Evolutionary conservation across 2,329 filamentous ascomycete genomes (phyloP).

Genomic region (Diaporthe citriasiana): DNA sequence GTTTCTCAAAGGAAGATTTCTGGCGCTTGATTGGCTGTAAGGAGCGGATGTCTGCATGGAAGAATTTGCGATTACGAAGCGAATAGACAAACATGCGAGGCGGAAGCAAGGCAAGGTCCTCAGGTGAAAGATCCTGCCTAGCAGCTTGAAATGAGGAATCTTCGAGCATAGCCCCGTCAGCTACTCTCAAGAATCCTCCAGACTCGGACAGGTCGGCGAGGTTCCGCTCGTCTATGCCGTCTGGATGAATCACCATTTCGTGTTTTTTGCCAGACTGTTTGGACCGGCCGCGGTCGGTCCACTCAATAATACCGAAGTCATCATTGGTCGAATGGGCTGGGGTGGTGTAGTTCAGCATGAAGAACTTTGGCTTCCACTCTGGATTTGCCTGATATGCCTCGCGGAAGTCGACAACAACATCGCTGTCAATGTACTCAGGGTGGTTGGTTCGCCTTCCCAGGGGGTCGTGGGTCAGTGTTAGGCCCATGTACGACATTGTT

Average conservation of each 20-base stretch:
- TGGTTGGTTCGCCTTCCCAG: not conserved
- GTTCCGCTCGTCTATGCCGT: not conserved
- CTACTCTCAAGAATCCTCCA: not conserved
- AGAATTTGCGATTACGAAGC: constrained; percentile 7
- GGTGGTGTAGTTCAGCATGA: not conserved
- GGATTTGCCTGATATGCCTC: constrained; percentile 17
- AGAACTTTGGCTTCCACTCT: constrained; percentile 7
- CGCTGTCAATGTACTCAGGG: constrained; percentile 29
- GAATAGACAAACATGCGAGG: constrained; percentile 9
- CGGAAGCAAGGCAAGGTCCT: constrained; percentile 25
- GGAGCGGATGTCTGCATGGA: not conserved
- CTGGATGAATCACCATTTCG: not conserved
- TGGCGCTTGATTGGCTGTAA: not conserved
- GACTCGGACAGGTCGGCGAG: not conserved
- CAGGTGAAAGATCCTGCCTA: not conserved
- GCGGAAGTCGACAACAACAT: constrained; percentile 31
- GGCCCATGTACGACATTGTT: constrained; percentile 7
- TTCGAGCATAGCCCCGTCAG: not conserved
- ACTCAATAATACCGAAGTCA: not conserved
- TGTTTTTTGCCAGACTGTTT: not conserved
- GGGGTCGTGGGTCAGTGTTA: not conserved
- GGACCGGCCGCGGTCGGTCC: not conserved
- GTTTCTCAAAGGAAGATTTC: not conserved
- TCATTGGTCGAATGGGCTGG: not conserved
- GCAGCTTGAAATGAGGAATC: too few relatives aligned